Evolutionary conservation across 2,329 filamentous ascomycete species (phyloP).

Genomic region (Aspergillus novofumigatus): DNA sequence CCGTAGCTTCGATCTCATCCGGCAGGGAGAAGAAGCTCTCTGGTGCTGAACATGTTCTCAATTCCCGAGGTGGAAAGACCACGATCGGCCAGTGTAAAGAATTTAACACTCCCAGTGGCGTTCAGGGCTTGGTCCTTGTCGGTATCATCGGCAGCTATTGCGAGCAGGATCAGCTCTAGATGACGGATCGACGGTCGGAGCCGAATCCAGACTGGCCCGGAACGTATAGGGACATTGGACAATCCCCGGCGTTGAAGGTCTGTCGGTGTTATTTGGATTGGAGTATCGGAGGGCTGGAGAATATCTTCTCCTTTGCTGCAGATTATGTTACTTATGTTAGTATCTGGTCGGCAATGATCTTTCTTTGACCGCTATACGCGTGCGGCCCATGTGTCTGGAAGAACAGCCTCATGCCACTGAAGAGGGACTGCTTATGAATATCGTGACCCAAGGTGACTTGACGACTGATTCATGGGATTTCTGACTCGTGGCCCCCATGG

Average conservation of each 20-base stretch:
- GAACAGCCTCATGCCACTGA: too few relatives aligned
- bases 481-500: too few relatives aligned
- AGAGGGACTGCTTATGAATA: too few relatives aligned
- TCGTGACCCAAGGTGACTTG: too few relatives aligned
- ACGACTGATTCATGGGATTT: too few relatives aligned
- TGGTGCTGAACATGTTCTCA: slow-evolving; percentile 49
- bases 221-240: background rate
- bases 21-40: slow-evolving; percentile 52
- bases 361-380: too few relatives aligned
- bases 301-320: slow-evolving; percentile 17
- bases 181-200: background rate
- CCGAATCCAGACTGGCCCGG: background rate
- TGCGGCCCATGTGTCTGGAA: too few relatives aligned
- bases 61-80: slow-evolving; percentile 46
- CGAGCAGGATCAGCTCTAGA: slow-evolving; percentile 5
- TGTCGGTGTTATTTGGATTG: background rate
- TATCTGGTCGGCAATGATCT: too few relatives aligned
- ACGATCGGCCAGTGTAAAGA: slow-evolving; percentile 56
- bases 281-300: slow-evolving; percentile 16
- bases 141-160: slow-evolving; percentile 17
- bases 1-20: slow-evolving; percentile 48
- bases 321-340: background rate
- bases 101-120: slow-evolving; percentile 57
- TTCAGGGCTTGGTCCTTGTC: slow-evolving; percentile 17
- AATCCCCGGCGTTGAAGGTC: background rate